Evolutionary conservation across 2,329 filamentous ascomycete genomes (phyloP).

Genomic region (Teratosphaeria destructans): DNA sequence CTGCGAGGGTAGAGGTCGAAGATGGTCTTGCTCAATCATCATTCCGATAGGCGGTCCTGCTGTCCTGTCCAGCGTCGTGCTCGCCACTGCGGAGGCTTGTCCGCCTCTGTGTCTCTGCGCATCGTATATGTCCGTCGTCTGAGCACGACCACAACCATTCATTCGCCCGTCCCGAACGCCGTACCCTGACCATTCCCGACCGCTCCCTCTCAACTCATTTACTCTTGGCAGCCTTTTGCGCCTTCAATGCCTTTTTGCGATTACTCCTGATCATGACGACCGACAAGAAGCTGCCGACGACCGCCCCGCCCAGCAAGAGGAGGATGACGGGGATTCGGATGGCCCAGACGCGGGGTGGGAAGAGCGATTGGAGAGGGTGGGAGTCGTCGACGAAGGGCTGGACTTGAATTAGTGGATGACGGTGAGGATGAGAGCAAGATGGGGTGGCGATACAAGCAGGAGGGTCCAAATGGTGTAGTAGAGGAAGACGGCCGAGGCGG

Average conservation of each 20-base stretch:
- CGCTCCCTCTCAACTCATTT: neutral
- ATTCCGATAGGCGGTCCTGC: too few species aligned
- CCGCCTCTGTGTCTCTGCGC: too few species aligned
- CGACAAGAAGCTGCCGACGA: conserved; percentile 90
- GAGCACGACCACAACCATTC: too few species aligned
- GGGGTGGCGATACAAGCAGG: conserved; percentile 63
- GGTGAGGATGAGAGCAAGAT: neutral
- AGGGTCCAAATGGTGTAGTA: conserved; percentile 99
- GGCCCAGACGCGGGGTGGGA: conserved; percentile 95
- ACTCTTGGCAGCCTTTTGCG: conserved; percentile 53
- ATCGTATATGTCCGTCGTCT: too few species aligned
- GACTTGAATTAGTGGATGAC: neutral
- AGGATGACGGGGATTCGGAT: conserved; percentile 97
- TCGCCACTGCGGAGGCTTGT: too few species aligned
- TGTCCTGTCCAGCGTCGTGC: too few species aligned
- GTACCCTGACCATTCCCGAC: too few species aligned
- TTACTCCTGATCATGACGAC: conserved; percentile 99
- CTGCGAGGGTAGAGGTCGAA: too few species aligned
- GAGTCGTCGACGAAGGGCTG: conserved; percentile 92
- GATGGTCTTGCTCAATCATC: too few species aligned
- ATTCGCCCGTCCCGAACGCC: too few species aligned
- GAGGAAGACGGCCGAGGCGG: conserved; percentile 61
- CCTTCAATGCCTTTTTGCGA: conserved; percentile 86
- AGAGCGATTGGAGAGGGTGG: conserved; percentile 87
- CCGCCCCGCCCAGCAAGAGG: conserved; percentile 78